Percentiles rank a stretch among this genome's conserved stretches.
phyloP scores from a whole-genome alignment of 1,284 basidiomycete genomes.

The Prillingera fragicola region DNA sequence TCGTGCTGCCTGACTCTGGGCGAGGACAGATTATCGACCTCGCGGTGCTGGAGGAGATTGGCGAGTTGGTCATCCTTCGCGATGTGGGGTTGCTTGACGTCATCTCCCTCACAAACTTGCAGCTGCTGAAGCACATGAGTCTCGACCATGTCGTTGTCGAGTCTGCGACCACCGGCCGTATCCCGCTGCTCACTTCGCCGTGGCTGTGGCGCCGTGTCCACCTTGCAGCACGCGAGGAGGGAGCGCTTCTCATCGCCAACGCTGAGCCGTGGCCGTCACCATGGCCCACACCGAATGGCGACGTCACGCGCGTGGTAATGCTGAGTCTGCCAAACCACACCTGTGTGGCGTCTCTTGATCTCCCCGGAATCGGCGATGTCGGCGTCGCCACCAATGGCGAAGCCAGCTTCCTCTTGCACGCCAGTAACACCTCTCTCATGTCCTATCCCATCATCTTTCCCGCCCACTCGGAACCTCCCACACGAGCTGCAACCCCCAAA shows the following conservation, averaged over 20 bases:
- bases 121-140: slow-evolving; percentile 10
- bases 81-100: slow-evolving; percentile 42
- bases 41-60: slow-evolving; percentile 28
- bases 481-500: neutral
- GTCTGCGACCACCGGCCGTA: neutral
- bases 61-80: slow-evolving; percentile 29
- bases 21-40: slow-evolving; percentile 33
- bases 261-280: slow-evolving; percentile 39
- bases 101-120: slow-evolving; percentile 24
- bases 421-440: slow-evolving; percentile 26
- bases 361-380: slow-evolving; percentile 38
- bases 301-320: slow-evolving; percentile 38
- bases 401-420: slow-evolving; percentile 33
- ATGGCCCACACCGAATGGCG: slow-evolving; percentile 37
- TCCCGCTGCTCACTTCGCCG: slow-evolving; percentile 21
- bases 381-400: slow-evolving; percentile 18
- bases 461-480: too few species aligned
- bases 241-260: slow-evolving; percentile 24
- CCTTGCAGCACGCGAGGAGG: slow-evolving; percentile 20
- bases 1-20: slow-evolving; percentile 26
- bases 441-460: slow-evolving; percentile 37
- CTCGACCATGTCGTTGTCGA: slow-evolving; percentile 9
- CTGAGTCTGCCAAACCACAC: slow-evolving; percentile 11
- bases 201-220: slow-evolving; percentile 38
- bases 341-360: slow-evolving; percentile 30